Evolutionary conservation across 164 flowering plant species (phyloP), one percentile per base, ranked within the genome.

Genomic region (Dillenia suffruticosa): DNA sequence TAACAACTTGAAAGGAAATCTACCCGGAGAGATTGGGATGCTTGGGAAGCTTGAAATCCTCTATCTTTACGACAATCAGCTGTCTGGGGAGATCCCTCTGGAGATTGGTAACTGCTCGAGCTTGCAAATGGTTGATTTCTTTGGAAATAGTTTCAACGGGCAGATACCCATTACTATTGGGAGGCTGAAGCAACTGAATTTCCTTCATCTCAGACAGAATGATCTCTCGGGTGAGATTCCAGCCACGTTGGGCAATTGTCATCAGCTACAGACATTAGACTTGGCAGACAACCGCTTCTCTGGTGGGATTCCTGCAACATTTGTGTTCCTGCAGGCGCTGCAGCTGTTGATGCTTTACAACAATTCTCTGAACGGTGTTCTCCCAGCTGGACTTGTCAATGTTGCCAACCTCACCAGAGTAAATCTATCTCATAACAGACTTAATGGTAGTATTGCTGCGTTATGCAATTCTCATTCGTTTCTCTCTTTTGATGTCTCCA

Each of bases 61-160:
- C n/a, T 89, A 69, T 70, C 69, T 89, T 14, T 95, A 91, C 64
- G 94, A 92, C 45, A 95, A 92, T 59, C 93, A 79, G 67, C 68
- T 95, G 0, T 79, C 96, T 0, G 97, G 99, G 9, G 84, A 85
- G 60, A 89, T 95, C 13, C 99, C 99, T 4, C 0, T 60, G 9
- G 92, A 88, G 78, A 84, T 94, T 52, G 92, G 96, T 1, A 94
- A 88, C 73, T 95, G 97, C 73, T 80, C 91, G 17, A 81, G 84
- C 68, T 67, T 95, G 79, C 76, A 88, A 56, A 71, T 68, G 88
- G 51, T 92, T 3, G 99, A 95, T 75, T 83, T 95, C 51, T 95
- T 68, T 32, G 97, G 96, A 7, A 95, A 95, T 65, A 77, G 67
- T 10, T 81, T 95, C 74, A 66, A 57, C 9, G 97, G 96, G n/a